Evolutionary conservation across 805 yeast genomes (phyloP), one percentile per base, ranked within the genome.

Genomic region (Sugiyamaella americana): DNA sequence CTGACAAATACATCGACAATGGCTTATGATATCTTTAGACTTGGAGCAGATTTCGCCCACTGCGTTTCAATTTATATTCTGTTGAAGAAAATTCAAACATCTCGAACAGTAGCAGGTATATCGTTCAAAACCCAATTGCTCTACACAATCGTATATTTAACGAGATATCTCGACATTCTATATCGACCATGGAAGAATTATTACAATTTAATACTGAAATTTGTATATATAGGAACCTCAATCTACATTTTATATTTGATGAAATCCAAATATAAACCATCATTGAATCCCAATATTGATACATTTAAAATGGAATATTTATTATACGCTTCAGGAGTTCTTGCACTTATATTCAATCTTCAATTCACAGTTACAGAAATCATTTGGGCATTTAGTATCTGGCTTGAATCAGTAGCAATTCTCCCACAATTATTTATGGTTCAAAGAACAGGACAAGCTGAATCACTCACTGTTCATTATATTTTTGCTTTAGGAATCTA

Each of bases 351-450:
- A 4, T 81, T 87, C 68, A 80, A 86, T 44, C 74, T 78, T 62
- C 74, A 76, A 44, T 88, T 80, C 65, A 67, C 81, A 0, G 36
- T 79, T 10, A 51, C 73, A 10, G 95, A 67, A 53, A 56, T 69
- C 24, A 45, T 80, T 29, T 93, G 98, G 98, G 74, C 93, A 19
- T 93, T 88, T 59, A 80, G 91, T 13, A 68, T 88, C 43, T 93
- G 98, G 97, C 74, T 93, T 44, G 98, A 93, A 66, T 75, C 91
- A 38, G 84, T 86, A 29, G 95, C 96, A 8, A 88, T 93, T 47
- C 67, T 93, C 50, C 98, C 98, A 3, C 98, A 93, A 67, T 71
- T 93, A 62, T 88, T 83, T 64, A 78, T 93, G 78, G 72, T 93
- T 49, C 96, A 89, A 61, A 82, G 84, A 54, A 80, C 91, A 1